These are phyloP conservation scores for Mortierella antarctica DNA, from an alignment of 192 early-diverging fungal genomes.

Conservation along the genomic window DNA sequence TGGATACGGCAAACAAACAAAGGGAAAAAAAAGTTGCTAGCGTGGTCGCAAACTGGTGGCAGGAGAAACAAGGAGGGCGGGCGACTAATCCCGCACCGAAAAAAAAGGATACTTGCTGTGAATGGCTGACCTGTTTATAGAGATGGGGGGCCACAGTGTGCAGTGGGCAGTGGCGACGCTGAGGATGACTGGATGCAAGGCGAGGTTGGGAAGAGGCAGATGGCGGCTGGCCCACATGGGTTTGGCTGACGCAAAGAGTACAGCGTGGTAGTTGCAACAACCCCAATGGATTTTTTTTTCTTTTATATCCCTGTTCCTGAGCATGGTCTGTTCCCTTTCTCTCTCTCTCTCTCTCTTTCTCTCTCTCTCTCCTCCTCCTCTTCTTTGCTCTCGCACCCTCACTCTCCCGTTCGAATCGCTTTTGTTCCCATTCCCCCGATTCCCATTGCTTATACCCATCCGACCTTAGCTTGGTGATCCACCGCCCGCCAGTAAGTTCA, in stretches of 20 bases:
- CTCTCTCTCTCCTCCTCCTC: conserved; percentile 1
- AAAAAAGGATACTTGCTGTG: no score
- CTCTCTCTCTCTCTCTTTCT: conserved; percentile 1
- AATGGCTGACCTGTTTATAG: no score
- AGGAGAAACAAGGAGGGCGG: not conserved
- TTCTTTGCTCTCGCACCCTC: not conserved
- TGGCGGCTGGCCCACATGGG: not conserved
- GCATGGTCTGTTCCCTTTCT: not conserved
- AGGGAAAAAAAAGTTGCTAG: no score
- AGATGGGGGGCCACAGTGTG: no score
- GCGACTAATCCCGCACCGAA: not conserved
- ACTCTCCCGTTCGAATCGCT: not conserved
- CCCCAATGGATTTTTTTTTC: conserved; percentile 1
- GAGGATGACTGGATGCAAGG: not conserved
- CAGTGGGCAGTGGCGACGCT: no score
- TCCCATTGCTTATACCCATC: no score
- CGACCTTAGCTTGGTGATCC: no score
- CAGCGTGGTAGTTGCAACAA: not conserved
- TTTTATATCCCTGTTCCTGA: not conserved
- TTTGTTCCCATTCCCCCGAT: not conserved
- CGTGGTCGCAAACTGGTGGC: not conserved
- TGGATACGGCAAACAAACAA: no score
- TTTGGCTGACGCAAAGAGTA: no score
- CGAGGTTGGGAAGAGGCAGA: not conserved
- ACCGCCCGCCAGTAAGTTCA: no score